A percentile compares a stretch with the other conserved stretches of the same genome.
Conservation (phyloP, 2,329 filamentous ascomycete species). For the Mariannaea sp. region DNA sequence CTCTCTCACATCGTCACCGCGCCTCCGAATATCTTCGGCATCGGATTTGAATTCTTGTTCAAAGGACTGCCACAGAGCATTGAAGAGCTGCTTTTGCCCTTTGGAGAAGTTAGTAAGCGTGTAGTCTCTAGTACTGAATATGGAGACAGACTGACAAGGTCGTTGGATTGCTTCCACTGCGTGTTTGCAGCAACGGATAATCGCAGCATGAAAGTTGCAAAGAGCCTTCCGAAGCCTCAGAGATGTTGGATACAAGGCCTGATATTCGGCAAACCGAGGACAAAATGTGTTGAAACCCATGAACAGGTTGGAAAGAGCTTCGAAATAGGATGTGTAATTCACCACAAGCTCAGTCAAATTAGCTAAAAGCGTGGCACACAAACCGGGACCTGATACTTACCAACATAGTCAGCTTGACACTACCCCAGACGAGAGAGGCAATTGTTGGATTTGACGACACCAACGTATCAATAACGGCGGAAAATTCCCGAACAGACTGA, state of each 20-base stretch:
- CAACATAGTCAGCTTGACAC: constrained; percentile 48
- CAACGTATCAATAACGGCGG: constrained; percentile 43
- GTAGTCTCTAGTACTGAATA: not conserved
- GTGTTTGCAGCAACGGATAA: constrained; percentile 44
- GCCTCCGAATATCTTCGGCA: constrained; percentile 25
- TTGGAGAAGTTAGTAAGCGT: not conserved
- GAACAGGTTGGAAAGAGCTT: constrained; percentile 44
- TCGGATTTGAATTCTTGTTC: constrained; percentile 37
- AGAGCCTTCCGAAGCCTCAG: constrained; percentile 41
- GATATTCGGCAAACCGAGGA: constrained; percentile 46
- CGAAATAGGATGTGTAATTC: constrained; percentile 47
- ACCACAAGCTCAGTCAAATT: constrained; percentile 34
- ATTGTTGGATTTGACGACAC: constrained; percentile 44
- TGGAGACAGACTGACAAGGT: constrained; percentile 30
- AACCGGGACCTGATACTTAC: constrained; percentile 26
- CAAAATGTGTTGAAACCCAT: constrained; percentile 42
- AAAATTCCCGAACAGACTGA: constrained; percentile 45
- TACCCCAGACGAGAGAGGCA: constrained; percentile 50
- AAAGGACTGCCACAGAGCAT: constrained; percentile 36
- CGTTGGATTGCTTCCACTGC: constrained; percentile 35
- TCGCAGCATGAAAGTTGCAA: constrained; percentile 42
- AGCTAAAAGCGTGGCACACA: not conserved
- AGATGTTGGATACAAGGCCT: constrained; percentile 43
- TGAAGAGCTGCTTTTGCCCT: constrained; percentile 31
- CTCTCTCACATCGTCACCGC: constrained; percentile 30